A percentile compares a stretch with the other conserved stretches of the same genome.
Conservation (phyloP, 2,329 filamentous ascomycete species). For the Colletotrichum truncatum region DNA sequence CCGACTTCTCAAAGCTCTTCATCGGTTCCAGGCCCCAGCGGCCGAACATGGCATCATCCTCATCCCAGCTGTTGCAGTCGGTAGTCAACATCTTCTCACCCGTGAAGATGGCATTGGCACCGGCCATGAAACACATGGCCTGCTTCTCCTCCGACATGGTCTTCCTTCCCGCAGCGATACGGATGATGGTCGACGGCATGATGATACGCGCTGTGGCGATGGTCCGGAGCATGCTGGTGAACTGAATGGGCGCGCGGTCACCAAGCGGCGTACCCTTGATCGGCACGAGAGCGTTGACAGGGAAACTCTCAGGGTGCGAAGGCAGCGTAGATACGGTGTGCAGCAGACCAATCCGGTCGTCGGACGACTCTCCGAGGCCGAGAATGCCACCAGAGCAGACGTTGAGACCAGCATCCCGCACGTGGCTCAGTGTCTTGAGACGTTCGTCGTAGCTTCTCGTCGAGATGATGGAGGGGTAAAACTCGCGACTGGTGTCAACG, state of each 20-base stretch:
- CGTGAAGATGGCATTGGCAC: conserved; percentile 94
- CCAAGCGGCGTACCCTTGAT: conserved; percentile 91
- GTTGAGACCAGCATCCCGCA: conserved; percentile 86
- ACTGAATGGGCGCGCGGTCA: conserved; percentile 76
- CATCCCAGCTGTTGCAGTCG: conserved; percentile 89
- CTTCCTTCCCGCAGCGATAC: conserved; percentile 85
- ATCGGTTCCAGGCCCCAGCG: conserved; percentile 86
- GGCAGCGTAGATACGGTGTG: conserved; percentile 85
- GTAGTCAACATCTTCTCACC: conserved; percentile 97
- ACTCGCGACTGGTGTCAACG: conserved; percentile 88
- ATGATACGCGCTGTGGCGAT: conserved; percentile 85
- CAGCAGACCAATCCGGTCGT: conserved; percentile 84
- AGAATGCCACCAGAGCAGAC: conserved; percentile 92
- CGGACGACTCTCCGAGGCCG: conserved; percentile 80
- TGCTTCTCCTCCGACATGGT: conserved; percentile 90
- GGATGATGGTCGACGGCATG: conserved; percentile 87
- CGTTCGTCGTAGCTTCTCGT: conserved; percentile 90
- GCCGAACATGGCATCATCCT: conserved; percentile 85
- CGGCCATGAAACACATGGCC: conserved; percentile 87
- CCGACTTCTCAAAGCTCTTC: conserved; percentile 59
- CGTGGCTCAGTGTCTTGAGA: conserved; percentile 79
- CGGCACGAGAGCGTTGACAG: conserved; percentile 89
- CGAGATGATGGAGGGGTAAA: conserved; percentile 87
- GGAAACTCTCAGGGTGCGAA: conserved; percentile 87
- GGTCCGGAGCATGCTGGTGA: conserved; percentile 82